A percentile compares a stretch with the other conserved stretches of the same genome.
These are phyloP conservation scores for Sphaerulina vaccinii DNA, from an alignment of 2,329 filamentous ascomycete species.

Conservation along the genomic window DNA sequence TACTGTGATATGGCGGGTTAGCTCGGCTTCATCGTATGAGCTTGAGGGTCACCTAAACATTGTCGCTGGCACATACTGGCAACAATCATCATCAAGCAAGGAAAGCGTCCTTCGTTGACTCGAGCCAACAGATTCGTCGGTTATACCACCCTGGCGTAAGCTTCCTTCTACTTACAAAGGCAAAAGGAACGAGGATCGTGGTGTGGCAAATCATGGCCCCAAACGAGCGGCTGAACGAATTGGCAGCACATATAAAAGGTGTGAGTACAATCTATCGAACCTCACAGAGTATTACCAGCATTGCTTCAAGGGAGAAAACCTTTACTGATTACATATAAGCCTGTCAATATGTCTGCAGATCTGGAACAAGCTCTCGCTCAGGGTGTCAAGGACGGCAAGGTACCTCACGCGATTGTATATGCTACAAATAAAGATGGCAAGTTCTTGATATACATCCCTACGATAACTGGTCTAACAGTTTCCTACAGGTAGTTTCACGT, in stretches of 20 bases:
- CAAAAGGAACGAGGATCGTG: not conserved
- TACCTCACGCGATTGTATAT: constrained; percentile 34
- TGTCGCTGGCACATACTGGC: no score
- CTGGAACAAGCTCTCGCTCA: constrained; percentile 31
- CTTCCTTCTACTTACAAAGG: not conserved
- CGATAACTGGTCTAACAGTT: not conserved
- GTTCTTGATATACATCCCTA: not conserved
- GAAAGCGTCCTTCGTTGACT: not conserved
- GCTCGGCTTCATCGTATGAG: no score
- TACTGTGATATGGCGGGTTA: no score
- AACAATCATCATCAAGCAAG: no score
- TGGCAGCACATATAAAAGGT: constrained; percentile 14
- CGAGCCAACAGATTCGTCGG: not conserved
- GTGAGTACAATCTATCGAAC: not conserved
- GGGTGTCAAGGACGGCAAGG: constrained; percentile 34
- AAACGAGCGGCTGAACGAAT: not conserved
- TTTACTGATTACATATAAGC: constrained; percentile 2
- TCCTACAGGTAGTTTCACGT: constrained; percentile 32
- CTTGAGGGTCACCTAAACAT: no score
- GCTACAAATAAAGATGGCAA: constrained; percentile 33
- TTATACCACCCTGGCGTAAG: not conserved
- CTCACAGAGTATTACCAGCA: not conserved
- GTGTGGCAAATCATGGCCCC: constrained; percentile 1
- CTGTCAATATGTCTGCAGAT: constrained; percentile 19
- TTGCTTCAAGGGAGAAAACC: not conserved